Base-by-base conservation (phyloP, 2,329 filamentous ascomycete species). In the Stromatinia cepivora region DNA sequence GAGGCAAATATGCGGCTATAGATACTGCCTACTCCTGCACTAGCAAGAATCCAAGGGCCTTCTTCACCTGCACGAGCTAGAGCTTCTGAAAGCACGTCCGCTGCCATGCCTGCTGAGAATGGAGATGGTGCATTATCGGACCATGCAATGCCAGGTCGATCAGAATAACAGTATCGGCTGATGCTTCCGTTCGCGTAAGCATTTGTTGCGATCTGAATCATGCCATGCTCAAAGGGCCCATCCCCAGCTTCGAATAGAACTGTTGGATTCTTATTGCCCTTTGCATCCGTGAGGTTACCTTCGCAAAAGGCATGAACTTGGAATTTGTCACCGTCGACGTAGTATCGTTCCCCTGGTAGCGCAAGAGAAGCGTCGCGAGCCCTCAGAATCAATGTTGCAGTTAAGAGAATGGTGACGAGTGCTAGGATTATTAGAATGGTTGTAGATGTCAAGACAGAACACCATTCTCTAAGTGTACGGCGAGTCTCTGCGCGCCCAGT, bases 61-160 rank as follows among this genome's bases (percentile, higher is more conserved):
- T 88, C 84, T 81, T 98, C 95, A 36, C 90, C 93, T 4, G 91
- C 88, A 53, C 88, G 84, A 2, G 90, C 89, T 8, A 99, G 85
- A 3, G 93, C 92, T 81, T 98, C 94, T 56, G 92, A 94, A 36
- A 98, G 83, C 0, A 90, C 92, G 76, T 97, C 93, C 7, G 92
- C 90, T n/a, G 92, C 90, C 87, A 97, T 97, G 56, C 94, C 93
- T 6, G 93, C 94, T 7, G 92, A 97, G 75, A 97, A 90, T 0
- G 95, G 95, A 8, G 94, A 97, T 2, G 95, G 95, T 0, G 94
- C 93, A 68, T 95, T 94, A 80, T 99, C 95, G 72, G 88, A 88
- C 89, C 93, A 97, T 9, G 87, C 94, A 69, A 94, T 86, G 1
- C 95, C 95, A 0, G 95, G 95, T 31, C 95, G 90, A 78, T 99